phyloP scores from a whole-genome alignment of 1,139 yeast species.

The Taiozyma sp. region DNA sequence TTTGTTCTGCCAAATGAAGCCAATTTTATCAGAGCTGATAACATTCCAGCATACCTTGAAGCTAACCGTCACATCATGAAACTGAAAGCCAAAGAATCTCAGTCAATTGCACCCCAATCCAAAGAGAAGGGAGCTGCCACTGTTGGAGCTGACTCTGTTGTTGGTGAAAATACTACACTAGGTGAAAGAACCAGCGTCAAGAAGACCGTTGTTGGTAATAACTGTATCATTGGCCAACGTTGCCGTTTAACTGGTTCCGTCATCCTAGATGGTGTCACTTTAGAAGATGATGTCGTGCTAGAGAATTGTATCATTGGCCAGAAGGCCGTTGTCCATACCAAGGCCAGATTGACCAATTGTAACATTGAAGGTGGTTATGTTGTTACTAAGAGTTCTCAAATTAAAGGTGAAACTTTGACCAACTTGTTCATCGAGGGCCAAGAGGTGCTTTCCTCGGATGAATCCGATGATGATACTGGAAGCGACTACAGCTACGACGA shows the following conservation, averaged over 20 bases:
- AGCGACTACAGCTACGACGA: conserved; percentile 30
- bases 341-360: conserved; percentile 65
- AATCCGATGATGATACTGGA: conserved; percentile 29
- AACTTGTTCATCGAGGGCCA: conserved; percentile 53
- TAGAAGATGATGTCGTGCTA: conserved; percentile 72
- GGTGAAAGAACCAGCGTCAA: conserved; percentile 85
- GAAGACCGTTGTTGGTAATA: conserved; percentile 72
- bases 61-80: conserved; percentile 81
- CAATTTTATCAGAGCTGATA: conserved; percentile 70
- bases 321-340: conserved; percentile 52
- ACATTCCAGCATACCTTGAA: conserved; percentile 78
- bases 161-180: conserved; percentile 52
- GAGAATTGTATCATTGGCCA: conserved; percentile 89
- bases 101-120: conserved; percentile 29
- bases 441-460: conserved; percentile 32
- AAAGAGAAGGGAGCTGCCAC: conserved; percentile 65
- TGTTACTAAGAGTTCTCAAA: conserved; percentile 53
- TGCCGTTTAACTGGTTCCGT: conserved; percentile 88
- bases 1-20: conserved; percentile 60
- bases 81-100: conserved; percentile 33
- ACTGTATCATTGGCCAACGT: conserved; percentile 74
- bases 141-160: conserved; percentile 80
- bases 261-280: conserved; percentile 58
- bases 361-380: conserved; percentile 76
- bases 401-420: conserved; percentile 81